Conservation (phyloP, 2,329 filamentous ascomycete species). For the Xylaria sp. region DNA sequence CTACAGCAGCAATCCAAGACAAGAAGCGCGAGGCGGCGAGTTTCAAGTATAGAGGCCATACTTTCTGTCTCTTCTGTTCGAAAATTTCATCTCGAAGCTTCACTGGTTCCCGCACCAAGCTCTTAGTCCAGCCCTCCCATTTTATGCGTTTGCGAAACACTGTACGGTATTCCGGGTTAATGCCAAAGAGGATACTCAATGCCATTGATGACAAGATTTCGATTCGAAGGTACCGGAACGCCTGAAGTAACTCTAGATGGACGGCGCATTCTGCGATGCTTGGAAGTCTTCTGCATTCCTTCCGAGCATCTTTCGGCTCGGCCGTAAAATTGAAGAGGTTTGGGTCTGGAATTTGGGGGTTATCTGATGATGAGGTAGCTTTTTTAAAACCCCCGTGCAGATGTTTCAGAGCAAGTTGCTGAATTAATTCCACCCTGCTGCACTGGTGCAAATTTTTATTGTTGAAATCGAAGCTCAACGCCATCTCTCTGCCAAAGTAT, state of each 20-base stretch:
- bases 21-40: slow-evolving; percentile 9
- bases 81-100: slow-evolving; percentile 11
- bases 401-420: not conserved
- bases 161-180: not conserved
- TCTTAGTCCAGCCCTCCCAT: not conserved
- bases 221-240: slow-evolving; percentile 2
- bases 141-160: slow-evolving; percentile 1
- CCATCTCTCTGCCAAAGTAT: not conserved
- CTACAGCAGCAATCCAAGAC: slow-evolving; percentile 2
- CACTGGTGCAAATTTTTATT: slow-evolving; percentile 1
- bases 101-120: not conserved
- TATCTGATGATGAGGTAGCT: not conserved
- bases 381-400: not conserved
- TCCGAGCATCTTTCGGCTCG: not conserved
- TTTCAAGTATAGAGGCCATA: slow-evolving; percentile 8
- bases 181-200: not conserved
- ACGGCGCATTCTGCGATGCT: slow-evolving; percentile 6
- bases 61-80: slow-evolving; percentile 1
- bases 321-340: slow-evolving; percentile 3
- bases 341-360: slow-evolving; percentile 8
- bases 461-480: not conserved
- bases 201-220: not conserved
- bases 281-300: not conserved
- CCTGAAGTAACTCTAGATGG: slow-evolving; percentile 9
- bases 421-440: not conserved